Conservation (phyloP, 495 filamentous ascomycete genomes). For the Neurospora discreta region DNA sequence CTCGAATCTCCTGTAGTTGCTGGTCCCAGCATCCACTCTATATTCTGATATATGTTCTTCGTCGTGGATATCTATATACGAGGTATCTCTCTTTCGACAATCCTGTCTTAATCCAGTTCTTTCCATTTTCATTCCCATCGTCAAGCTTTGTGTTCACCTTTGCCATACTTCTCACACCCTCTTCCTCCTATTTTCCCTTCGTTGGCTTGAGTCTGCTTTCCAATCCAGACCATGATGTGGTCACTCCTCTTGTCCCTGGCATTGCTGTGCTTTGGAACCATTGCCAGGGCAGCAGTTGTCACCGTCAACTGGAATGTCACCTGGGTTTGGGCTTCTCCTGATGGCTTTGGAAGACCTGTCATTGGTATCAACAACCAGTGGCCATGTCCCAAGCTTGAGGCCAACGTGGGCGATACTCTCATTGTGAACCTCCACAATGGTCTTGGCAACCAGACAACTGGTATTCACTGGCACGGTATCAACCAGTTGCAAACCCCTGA, state of each 20-base stretch:
- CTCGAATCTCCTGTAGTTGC: neutral
- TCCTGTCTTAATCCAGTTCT: neutral
- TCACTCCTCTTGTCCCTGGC: constrained; percentile 6
- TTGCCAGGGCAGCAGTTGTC: constrained; percentile 22
- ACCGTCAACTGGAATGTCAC: constrained; percentile 50
- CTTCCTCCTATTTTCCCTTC: neutral
- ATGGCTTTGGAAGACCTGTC: constrained; percentile 54
- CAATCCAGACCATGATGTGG: constrained; percentile 6
- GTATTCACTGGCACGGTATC: constrained; percentile 73
- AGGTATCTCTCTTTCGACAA: neutral
- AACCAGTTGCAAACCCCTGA: constrained; percentile 55
- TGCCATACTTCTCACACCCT: neutral
- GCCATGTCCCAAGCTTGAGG: constrained; percentile 60
- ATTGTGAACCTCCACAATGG: constrained; percentile 60
- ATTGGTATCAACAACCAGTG: constrained; percentile 71
- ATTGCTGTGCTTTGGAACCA: constrained; percentile 12
- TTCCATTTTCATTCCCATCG: neutral
- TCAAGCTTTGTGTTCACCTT: neutral
- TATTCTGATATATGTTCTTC: no score
- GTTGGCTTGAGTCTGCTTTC: neutral
- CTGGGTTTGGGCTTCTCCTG: constrained; percentile 61
- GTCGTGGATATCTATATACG: neutral
- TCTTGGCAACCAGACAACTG: constrained; percentile 62
- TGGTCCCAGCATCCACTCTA: neutral
- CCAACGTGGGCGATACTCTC: constrained; percentile 58